Percentiles rank a stretch among this genome's conserved stretches.
phyloP scores from a whole-genome alignment of 441 rosid species.

The Iberis amara region DNA sequence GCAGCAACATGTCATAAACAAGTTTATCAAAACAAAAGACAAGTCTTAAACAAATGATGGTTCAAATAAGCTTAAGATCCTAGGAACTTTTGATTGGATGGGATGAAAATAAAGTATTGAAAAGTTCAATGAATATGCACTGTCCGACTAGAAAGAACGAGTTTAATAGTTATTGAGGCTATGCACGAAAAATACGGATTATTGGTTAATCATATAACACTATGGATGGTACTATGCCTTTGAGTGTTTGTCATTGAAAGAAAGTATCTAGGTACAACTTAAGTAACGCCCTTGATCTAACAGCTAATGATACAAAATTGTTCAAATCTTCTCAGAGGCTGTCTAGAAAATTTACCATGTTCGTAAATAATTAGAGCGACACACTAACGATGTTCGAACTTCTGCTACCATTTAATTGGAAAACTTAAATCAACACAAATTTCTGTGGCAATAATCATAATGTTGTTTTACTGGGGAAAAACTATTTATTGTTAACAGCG shows the following conservation, averaged over 20 bases:
- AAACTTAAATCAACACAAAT: too few relatives aligned
- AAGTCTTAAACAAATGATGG: constrained; percentile 9
- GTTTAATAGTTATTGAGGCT: neutral
- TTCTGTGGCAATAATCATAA: too few relatives aligned
- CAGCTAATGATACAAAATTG: too few relatives aligned
- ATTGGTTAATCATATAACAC: constrained; percentile 20
- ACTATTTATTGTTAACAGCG: too few relatives aligned
- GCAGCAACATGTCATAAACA: constrained; percentile 18
- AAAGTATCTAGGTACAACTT: too few relatives aligned
- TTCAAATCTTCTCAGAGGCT: too few relatives aligned
- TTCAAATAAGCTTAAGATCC: constrained; percentile 20
- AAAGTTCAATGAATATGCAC: neutral
- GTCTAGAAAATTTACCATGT: too few relatives aligned
- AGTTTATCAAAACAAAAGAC: constrained; percentile 9
- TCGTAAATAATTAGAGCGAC: too few relatives aligned
- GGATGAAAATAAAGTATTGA: neutral
- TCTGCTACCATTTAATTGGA: neutral
- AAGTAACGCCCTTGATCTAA: too few relatives aligned
- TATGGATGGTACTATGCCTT: neutral
- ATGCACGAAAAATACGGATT: neutral
- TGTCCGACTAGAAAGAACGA: neutral
- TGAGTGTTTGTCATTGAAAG: too few relatives aligned
- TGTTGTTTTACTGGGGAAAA: neutral
- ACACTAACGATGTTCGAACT: neutral
- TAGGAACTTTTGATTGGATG: constrained; percentile 18